phyloP scores from a whole-genome alignment of 1,139 yeast species.

The Suhomyces bolitotheri region DNA sequence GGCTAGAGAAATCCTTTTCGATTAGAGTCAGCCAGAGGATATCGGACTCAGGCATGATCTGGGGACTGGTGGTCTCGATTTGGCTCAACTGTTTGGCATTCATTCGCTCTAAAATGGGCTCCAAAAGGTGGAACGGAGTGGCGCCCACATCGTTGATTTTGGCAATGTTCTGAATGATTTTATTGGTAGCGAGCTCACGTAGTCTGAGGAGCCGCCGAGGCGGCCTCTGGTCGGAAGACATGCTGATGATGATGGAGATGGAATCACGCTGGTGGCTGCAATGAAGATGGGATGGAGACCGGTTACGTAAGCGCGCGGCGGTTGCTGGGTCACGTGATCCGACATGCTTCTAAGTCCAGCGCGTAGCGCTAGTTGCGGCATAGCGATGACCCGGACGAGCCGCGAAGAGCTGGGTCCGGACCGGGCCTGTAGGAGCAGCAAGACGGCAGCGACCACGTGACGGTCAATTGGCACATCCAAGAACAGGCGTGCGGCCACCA shows the following conservation, averaged over 20 bases:
- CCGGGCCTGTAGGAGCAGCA: no score
- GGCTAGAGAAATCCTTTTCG: constrained; percentile 50
- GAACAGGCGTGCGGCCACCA: no score
- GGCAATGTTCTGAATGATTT: constrained; percentile 21
- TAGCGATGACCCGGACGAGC: no score
- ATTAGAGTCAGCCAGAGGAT: constrained; percentile 50
- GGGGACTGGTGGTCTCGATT: constrained; percentile 47
- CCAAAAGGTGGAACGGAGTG: constrained; percentile 50
- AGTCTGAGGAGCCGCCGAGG: constrained; percentile 13
- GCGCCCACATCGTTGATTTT: constrained; percentile 43
- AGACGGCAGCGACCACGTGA: no score
- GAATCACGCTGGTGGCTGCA: neutral
- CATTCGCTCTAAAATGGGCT: constrained; percentile 44
- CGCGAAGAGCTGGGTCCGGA: no score
- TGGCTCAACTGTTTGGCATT: constrained; percentile 47
- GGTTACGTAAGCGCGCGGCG: neutral
- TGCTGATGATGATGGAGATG: neutral
- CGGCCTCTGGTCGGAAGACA: constrained; percentile 1
- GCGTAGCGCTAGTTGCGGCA: no score
- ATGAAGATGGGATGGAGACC: neutral
- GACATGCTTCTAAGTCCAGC: no score
- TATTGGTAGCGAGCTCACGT: constrained; percentile 19
- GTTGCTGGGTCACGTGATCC: neutral
- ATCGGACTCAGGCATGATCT: constrained; percentile 50
- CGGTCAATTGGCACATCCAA: no score